Evolutionary conservation across 257 asterid species (phyloP).

Genomic region (Solanum habrochaites): DNA sequence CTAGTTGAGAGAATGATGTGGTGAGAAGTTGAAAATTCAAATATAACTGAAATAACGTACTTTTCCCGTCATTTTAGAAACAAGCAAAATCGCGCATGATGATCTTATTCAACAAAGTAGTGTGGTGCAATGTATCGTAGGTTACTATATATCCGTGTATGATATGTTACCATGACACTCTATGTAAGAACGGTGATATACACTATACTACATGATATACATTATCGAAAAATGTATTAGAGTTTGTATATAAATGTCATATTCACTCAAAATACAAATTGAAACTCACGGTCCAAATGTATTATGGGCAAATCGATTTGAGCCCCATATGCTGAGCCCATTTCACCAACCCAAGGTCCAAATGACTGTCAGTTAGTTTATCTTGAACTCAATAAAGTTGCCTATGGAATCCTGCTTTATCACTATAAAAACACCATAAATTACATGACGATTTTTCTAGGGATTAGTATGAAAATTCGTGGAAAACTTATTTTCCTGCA

Average conservation of each 20-base stretch:
- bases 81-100: neutral
- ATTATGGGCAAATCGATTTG: neutral
- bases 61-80: too few relatives aligned
- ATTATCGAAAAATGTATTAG: neutral
- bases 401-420: too few relatives aligned
- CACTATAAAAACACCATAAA: too few relatives aligned
- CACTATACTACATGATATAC: neutral
- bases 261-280: neutral
- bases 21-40: neutral
- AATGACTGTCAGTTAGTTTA: neutral
- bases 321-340: neutral
- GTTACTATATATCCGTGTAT: neutral
- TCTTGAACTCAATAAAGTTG: neutral
- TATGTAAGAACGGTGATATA: neutral
- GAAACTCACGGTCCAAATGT: neutral
- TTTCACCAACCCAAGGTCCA: neutral
- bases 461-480: too few relatives aligned
- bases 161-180: neutral
- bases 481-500: too few relatives aligned
- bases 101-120: too few relatives aligned
- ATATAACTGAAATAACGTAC: too few relatives aligned
- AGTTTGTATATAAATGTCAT: neutral
- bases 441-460: too few relatives aligned
- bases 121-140: neutral
- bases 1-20: too few relatives aligned